Base-by-base conservation (phyloP, 1,139 yeast species). In the Protomyces arabidopsidicola region DNA sequence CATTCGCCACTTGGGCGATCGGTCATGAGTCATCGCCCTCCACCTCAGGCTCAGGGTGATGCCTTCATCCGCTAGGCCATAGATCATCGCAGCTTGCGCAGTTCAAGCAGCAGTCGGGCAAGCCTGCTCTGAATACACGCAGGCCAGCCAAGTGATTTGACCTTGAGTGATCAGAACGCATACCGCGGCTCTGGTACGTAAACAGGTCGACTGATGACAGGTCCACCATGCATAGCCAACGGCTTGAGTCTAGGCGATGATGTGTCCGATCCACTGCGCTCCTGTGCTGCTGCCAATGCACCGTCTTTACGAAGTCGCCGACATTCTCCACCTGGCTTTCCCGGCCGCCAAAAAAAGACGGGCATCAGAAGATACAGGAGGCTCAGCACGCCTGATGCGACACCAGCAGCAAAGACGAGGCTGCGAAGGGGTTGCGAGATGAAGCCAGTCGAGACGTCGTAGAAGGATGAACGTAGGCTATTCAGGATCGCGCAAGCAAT, bases 311-410 rank as follows among this genome's bases (percentile, higher is more conserved):
- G 45, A 20, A 55, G 18, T 36, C 53, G 48, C 14, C 60, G 22
- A 20, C 60, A 55, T n/a, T 55, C 60, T 3, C 60, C 60, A 55
- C 53, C 50, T 6, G 48, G 14, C 2, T 12, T n/a, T 6, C 48
- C 48, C 12, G 48, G 48, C 31, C 53, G 35, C 62, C 62, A 58
- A 42, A 27, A 52, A 53, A 58, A 20, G n/a, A 52, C 16, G 16
- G 62, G 62, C 56, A 52, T 52, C 27, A 39, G 22, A 16, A 34
- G 8, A 31, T 58, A 58, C 0, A 58, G 16, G n/a, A 52, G 16
- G 45, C 62, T 56, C 24, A 57, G 36, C 34, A 57, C 42, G 27
- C 60, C 60, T 12, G 18, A 35, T 5, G 54, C 51, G 38, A 38
- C 38, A 12, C 55, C 60, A 24, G 55, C 60, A 24, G 45, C 38